phyloP scores from a whole-genome alignment of 768 basidiomycete species.

The Saitozyma sp. region DNA sequence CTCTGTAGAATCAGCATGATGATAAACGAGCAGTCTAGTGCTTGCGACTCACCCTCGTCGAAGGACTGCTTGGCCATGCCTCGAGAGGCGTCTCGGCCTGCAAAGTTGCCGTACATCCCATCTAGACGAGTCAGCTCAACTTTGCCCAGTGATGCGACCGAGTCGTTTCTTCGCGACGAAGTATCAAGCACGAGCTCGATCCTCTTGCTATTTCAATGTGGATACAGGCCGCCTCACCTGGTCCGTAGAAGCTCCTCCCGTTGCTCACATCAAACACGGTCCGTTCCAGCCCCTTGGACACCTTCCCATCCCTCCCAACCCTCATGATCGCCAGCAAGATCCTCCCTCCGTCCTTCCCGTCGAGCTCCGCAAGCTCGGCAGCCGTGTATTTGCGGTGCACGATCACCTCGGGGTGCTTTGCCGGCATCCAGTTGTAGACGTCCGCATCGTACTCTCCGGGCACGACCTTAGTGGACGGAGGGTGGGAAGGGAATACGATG shows the following conservation, averaged over 20 bases:
- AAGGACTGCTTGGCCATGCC: constrained; percentile 99
- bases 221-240: constrained; percentile 61
- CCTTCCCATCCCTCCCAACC: constrained; percentile 68
- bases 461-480: constrained; percentile 39
- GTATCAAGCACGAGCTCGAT: not conserved
- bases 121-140: constrained; percentile 57
- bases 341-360: constrained; percentile 59
- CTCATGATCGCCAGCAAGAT: constrained; percentile 85
- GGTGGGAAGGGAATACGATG: constrained; percentile 66
- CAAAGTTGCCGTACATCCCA: constrained; percentile 97
- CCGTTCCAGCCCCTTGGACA: constrained; percentile 64
- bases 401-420: constrained; percentile 72
- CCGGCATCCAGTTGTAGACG: constrained; percentile 90
- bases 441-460: constrained; percentile 60
- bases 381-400: constrained; percentile 78
- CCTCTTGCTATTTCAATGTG: not conserved
- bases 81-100: constrained; percentile 89
- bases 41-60: constrained; percentile 65
- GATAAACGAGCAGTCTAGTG: not conserved
- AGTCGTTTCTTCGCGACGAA: not conserved
- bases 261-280: constrained; percentile 88
- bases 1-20: constrained; percentile 56
- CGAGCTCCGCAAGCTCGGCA: constrained; percentile 62
- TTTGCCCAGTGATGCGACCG: not conserved
- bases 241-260: constrained; percentile 91